Percentiles rank a stretch among this genome's conserved stretches.
Conservation (phyloP, 1,284 basidiomycete species). For the Moesziomyces sp. region DNA sequence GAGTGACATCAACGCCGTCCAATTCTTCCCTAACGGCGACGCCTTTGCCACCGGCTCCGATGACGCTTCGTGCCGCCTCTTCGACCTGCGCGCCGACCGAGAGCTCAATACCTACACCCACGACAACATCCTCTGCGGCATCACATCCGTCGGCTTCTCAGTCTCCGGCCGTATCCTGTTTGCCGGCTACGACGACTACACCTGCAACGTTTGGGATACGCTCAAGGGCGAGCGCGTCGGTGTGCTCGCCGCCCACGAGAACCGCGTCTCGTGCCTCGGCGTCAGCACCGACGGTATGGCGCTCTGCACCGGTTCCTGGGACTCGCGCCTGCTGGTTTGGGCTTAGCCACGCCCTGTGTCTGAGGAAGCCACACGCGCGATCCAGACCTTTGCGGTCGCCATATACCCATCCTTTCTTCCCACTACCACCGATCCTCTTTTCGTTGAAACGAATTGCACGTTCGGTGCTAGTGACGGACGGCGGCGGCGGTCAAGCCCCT, state of each 20-base stretch:
- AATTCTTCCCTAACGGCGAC: constrained; percentile 99
- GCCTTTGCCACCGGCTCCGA: constrained; percentile 99
- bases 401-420: background rate
- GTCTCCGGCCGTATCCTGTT: constrained; percentile 96
- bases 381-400: background rate
- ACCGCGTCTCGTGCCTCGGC: constrained; percentile 94
- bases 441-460: no score
- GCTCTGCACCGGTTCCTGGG: constrained; percentile 97
- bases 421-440: no score
- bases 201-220: constrained; percentile 99
- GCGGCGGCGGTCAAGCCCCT: no score
- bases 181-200: constrained; percentile 99
- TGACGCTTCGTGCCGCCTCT: constrained; percentile 96
- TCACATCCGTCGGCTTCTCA: constrained; percentile 98
- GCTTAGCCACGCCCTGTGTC: constrained; percentile 19
- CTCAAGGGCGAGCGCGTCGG: constrained; percentile 97
- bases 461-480: no score
- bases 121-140: constrained; percentile 97
- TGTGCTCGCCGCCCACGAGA: constrained; percentile 95
- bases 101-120: constrained; percentile 96
- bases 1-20: constrained; percentile 98
- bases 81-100: constrained; percentile 96
- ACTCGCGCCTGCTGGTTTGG: constrained; percentile 80
- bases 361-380: background rate
- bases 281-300: constrained; percentile 97